Conservation (phyloP, 1,284 basidiomycete genomes). For the Apiotrichum mycotoxinovorans region DNA sequence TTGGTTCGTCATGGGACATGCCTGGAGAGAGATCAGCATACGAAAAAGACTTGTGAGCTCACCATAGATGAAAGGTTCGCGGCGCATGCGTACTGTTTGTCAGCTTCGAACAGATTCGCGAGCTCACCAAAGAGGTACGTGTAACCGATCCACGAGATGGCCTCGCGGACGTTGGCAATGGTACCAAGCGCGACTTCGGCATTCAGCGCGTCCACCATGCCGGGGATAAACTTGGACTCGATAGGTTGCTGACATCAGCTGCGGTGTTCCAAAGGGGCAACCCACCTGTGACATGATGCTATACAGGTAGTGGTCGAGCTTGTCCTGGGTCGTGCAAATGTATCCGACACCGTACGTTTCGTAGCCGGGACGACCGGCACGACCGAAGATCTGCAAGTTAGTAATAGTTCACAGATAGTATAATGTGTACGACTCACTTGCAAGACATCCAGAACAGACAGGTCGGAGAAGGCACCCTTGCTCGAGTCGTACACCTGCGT, state of each 20-base stretch:
- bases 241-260: constrained; percentile 69
- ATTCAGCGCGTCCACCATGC: constrained; percentile 88
- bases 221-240: constrained; percentile 89
- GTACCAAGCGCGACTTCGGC: constrained; percentile 95
- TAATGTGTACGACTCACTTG: too few species aligned
- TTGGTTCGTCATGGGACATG: constrained; percentile 68
- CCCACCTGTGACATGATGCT: constrained; percentile 79
- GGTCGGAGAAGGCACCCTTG: constrained; percentile 84
- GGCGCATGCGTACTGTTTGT: constrained; percentile 74
- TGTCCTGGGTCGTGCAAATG: constrained; percentile 92
- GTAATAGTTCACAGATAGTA: neutral
- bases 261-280: neutral
- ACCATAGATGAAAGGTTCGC: constrained; percentile 90
- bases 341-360: constrained; percentile 95
- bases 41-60: constrained; percentile 23
- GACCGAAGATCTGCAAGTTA: constrained; percentile 71
- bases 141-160: constrained; percentile 92
- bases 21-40: constrained; percentile 53
- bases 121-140: constrained; percentile 73
- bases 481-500: constrained; percentile 92
- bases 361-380: constrained; percentile 93
- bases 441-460: constrained; percentile 92
- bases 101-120: too few species aligned
- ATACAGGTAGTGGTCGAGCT: constrained; percentile 86
- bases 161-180: constrained; percentile 81